Base-by-base conservation (phyloP, 2,329 filamentous ascomycete species). In the Aspergillus ochraceus region DNA sequence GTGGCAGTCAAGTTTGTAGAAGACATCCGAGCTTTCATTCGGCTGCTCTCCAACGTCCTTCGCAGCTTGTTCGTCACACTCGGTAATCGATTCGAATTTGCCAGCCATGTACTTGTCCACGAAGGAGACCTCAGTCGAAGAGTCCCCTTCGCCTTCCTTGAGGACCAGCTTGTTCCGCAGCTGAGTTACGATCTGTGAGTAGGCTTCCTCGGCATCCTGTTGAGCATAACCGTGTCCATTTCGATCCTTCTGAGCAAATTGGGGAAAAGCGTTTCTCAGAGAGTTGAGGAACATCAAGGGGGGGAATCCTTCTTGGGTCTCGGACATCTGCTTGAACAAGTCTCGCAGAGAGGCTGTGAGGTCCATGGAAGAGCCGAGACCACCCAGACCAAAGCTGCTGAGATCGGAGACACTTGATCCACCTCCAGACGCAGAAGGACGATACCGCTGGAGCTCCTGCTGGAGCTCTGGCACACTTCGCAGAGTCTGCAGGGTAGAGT, bases 131-230 rank as follows among this genome's bases (percentile, higher is more conserved):
- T 87, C 83, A 2, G 80, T 72, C 2, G 80, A 76, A 19, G 77
- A 77, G 20, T 79, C 72, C 45, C 71, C 70, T 17, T 71, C 69
- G 2, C 71, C 65, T 52, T 84, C 83, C 68, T 86, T 87, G 64
- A 90, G 77, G 72, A 87, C 88, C 54, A 98, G 79, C 72, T 91
- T 94, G 70, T 90, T 86, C 63, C 90, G 87, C 42, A 99, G 80
- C 71, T 94, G 90, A 49, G 90, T 87, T 6, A 99, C 80, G 62
- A 99, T 96, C 74, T 98, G 94, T 20, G 94, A 95, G 92, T 94
- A 99, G 51, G 94, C 95, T 77, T 99, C 95, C 76, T 99, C 95
- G 1, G 95, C 95, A 79, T 99, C 95, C 78, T 99, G 95, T 77
- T 99, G 95, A n/a, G 95, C 93, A 72, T 89, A 98, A 6, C 91